Base-by-base conservation (phyloP, 2,329 filamentous ascomycete species). In the Colletotrichum viniferum region DNA sequence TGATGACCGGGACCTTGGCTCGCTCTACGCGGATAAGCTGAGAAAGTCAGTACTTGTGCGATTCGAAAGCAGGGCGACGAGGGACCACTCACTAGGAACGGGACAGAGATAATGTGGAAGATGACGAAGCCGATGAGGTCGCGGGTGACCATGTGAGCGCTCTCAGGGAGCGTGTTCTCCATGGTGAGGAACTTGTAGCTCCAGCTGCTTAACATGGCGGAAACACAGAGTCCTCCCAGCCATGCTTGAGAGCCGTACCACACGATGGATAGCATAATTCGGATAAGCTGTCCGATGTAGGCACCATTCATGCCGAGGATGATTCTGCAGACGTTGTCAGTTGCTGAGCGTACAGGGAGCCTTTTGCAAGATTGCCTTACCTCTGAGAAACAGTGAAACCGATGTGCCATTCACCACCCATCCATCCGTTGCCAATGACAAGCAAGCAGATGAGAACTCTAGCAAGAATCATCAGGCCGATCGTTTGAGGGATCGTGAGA, bases 91-190 rank as follows among this genome's bases (percentile, higher is more conserved):
- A 81, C 86, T 4, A 89, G 79, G 74, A 90, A 88, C 0, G 88
- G 88, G 1, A 85, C 81, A 18, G 88, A 88, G 24, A 87, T 78
- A 34, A 86, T 83, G 84, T 88, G 90, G 79, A 90, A 90, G 56
- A 90, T 79, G 68, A 89, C 86, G 76, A 89, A 87, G 73, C 85
- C 89, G 3, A 89, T 83, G 34, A 90, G 81, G 30, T 87, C 85
- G 24, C 85, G 84, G 16, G 87, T 85, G 60, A 81, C 83, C 71
- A 83, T 81, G 30, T 83, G 86, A 60, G 84, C 77, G 65, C 79
- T 83, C 6, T 79, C 81, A 1, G 87, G 84, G 10, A 90, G 81
- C 34, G 85, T 86, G 76, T 89, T 88, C 18, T 83, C 82, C 74
- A 89, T 85, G 77, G 80, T 84, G 12, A 82, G 79, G 73, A 86